Conservation (phyloP, 2,329 filamentous ascomycete species). For the Neurospora sp. region DNA sequence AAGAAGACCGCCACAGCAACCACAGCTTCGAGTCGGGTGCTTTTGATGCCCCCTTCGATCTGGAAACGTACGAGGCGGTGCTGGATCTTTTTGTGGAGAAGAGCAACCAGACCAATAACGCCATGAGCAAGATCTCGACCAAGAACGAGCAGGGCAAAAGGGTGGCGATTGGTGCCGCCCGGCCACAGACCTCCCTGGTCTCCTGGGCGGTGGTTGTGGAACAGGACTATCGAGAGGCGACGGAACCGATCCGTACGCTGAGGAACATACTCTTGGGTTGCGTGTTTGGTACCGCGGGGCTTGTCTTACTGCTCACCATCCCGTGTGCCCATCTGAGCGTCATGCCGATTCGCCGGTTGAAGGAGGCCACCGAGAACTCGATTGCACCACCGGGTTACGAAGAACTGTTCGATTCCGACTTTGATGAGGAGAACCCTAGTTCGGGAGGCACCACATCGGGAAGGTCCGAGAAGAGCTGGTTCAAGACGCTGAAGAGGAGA, state of each 20-base stretch:
- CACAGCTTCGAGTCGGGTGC: conserved; percentile 32
- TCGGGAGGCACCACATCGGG: conserved; percentile 32
- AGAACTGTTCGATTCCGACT: conserved; percentile 35
- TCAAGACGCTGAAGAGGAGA: conserved; percentile 28
- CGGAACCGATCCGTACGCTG: conserved; percentile 63
- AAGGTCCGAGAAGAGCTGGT: conserved; percentile 34
- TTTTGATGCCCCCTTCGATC: conserved; percentile 44
- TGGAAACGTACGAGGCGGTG: conserved; percentile 54
- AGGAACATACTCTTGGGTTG: conserved; percentile 73
- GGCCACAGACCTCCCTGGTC: conserved; percentile 56
- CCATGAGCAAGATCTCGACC: conserved; percentile 58
- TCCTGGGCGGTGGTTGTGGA: conserved; percentile 81
- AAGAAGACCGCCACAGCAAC: conserved; percentile 38
- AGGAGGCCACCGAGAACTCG: conserved; percentile 64
- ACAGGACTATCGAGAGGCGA: conserved; percentile 64
- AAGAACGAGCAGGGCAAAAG: conserved; percentile 59
- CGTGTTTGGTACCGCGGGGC: conserved; percentile 71
- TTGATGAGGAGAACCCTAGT: conserved; percentile 36
- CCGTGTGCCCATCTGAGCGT: conserved; percentile 78
- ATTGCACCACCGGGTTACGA: conserved; percentile 56
- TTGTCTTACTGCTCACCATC: conserved; percentile 61
- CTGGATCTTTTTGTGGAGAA: conserved; percentile 47
- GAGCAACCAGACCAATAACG: conserved; percentile 49
- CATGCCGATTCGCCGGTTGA: conserved; percentile 66
- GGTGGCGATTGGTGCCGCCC: conserved; percentile 75